Evolutionary conservation across 2,329 filamentous ascomycete genomes (phyloP).

Genomic region (Exophiala dermatitidis): DNA sequence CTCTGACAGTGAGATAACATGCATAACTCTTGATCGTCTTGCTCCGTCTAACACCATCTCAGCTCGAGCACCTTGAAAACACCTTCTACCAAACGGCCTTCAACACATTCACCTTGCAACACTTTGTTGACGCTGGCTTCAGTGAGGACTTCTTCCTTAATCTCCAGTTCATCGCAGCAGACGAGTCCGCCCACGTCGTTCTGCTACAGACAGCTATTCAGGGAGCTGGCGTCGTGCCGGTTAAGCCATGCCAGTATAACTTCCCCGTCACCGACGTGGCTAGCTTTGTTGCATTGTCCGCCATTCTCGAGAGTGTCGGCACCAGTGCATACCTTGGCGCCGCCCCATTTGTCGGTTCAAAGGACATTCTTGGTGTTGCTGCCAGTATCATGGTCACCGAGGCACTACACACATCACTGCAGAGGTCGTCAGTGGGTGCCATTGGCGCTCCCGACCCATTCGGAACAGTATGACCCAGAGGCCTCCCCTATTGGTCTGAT

Average conservation of each 20-base stretch:
- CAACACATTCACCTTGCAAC: constrained; percentile 54
- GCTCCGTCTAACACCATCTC: background rate
- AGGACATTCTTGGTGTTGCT: constrained; percentile 57
- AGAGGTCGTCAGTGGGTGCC: constrained; percentile 53
- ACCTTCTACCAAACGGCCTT: constrained; percentile 67
- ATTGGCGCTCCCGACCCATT: constrained; percentile 61
- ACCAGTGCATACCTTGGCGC: constrained; percentile 54
- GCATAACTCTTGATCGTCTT: background rate
- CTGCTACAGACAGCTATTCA: constrained; percentile 55
- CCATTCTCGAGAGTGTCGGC: constrained; percentile 56
- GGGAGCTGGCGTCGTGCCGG: constrained; percentile 56
- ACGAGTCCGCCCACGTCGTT: constrained; percentile 57
- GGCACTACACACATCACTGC: constrained; percentile 65
- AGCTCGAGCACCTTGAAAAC: constrained; percentile 65
- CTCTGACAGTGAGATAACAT: constrained; percentile 12
- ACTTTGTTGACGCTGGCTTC: constrained; percentile 59
- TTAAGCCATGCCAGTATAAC: constrained; percentile 64
- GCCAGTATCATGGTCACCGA: constrained; percentile 62
- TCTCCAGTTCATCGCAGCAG: constrained; percentile 55
- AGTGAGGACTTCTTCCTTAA: constrained; percentile 49
- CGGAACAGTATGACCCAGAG: constrained; percentile 43
- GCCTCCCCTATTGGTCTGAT: background rate
- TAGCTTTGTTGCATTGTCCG: constrained; percentile 62
- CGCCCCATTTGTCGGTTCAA: constrained; percentile 55
- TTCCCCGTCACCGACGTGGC: constrained; percentile 50